Conservation (phyloP, 768 basidiomycete genomes). For the Pleurotus platypus region DNA sequence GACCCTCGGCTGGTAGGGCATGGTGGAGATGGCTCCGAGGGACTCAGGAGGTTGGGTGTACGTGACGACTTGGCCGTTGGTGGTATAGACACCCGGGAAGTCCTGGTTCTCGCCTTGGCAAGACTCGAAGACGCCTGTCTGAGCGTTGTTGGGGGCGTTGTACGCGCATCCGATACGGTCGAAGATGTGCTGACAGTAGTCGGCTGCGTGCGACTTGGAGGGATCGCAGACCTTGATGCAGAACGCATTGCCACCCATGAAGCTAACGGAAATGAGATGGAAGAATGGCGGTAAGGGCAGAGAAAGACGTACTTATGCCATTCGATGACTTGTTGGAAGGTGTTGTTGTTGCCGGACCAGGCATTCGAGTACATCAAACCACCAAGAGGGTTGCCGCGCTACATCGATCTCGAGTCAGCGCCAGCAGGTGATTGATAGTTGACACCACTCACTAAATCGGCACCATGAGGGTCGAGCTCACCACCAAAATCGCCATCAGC, state of each 20-base stretch:
- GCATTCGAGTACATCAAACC: constrained; percentile 66
- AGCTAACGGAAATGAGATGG: constrained; percentile 26
- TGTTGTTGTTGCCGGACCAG: constrained; percentile 18
- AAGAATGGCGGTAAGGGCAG: too few relatives aligned
- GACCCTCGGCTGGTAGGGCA: constrained; percentile 12
- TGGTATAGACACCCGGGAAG: constrained; percentile 31
- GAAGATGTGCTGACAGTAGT: constrained; percentile 56
- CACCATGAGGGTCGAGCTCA: constrained; percentile 72
- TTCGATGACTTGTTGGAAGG: constrained; percentile 42
- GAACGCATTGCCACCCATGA: constrained; percentile 50
- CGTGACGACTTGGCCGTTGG: constrained; percentile 19
- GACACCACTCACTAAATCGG: constrained; percentile 32
- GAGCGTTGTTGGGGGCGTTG: constrained; percentile 57
- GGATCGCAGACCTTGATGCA: constrained; percentile 64
- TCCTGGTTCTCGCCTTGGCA: constrained; percentile 52
- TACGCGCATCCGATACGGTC: constrained; percentile 60
- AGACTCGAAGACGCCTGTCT: constrained; percentile 45
- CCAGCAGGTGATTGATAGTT: too few relatives aligned
- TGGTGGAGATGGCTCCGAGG: constrained; percentile 5
- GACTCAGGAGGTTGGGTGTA: constrained; percentile 13
- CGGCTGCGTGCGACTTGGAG: constrained; percentile 32
- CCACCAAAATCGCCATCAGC: constrained; percentile 50
- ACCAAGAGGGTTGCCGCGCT: constrained; percentile 43
- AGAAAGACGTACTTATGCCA: constrained; percentile 48
- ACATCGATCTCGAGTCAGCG: constrained; percentile 16